Base-by-base conservation (phyloP, 1,284 basidiomycete species). In the Cutaneotrichosporon spelunceum region DNA sequence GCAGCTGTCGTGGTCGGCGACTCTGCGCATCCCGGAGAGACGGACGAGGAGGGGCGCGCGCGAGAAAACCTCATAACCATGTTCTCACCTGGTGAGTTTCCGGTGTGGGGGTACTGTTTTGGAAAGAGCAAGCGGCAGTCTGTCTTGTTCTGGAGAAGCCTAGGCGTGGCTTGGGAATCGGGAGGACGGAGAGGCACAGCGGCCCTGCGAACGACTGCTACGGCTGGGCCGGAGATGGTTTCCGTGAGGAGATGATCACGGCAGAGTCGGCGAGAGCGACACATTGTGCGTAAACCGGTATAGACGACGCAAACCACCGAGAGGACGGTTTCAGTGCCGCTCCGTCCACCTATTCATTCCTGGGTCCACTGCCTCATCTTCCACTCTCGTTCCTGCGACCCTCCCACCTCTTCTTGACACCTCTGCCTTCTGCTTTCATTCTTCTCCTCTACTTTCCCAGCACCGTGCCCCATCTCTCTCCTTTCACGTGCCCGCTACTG, bases 1-100 rank as follows among this genome's bases (percentile, higher is more conserved):
- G 84, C 82, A 66, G 91, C 88, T 1, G 87, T 93, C 27, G 85
- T 95, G n/a, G 90, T 96, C 1, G 93, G 92, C 48, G 92, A 93
- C 53, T 83, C 62, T 39, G 66, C 65, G 30, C 63, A 68, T 14
- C 48, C 60, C 3, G 72, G 69, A 13, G 78, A 80, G 68, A 74
- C 66, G 9, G 76, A 78, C 30, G 72, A 87, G 68, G 84, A 87
- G 70, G 85, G 86, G 13, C 86, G 88, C 4, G 84, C 84, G 69
- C 86, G 90, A 19, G 88, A 91, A 70, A 84, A 84, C n/a, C 81
- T 93, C 63, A 84, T 93, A 47, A 93, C 90, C 64, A 93, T 94
- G 91, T 93, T 88, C 78, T 90, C 88, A 74, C 89, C 89, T 77
- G 87, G 79, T 70, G 54, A 56, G 72, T 76, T 21, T 21, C 8